Evolutionary conservation across 2,329 filamentous ascomycete species (phyloP).

Genomic region (Simplicillium sp.): DNA sequence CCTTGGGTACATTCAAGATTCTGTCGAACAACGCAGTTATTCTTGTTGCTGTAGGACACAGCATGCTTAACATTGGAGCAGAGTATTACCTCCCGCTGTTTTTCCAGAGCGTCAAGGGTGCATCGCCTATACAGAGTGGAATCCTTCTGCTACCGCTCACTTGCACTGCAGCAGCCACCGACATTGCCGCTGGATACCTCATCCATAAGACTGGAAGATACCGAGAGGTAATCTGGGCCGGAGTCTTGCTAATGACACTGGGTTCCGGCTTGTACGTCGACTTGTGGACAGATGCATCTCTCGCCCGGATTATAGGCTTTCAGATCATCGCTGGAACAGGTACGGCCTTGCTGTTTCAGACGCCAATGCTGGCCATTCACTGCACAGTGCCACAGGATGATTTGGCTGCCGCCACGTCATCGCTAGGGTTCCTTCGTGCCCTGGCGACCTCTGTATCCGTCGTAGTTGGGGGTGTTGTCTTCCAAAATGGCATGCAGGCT

Average conservation of each 20-base stretch:
- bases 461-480: conserved; percentile 38
- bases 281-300: conserved; percentile 39
- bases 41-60: conserved; percentile 32
- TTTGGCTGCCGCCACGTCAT: conserved; percentile 53
- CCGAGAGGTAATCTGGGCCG: conserved; percentile 41
- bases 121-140: conserved; percentile 13
- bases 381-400: conserved; percentile 50
- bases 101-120: conserved; percentile 58
- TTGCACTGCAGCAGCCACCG: conserved; percentile 21
- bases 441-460: conserved; percentile 47
- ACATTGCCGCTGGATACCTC: conserved; percentile 18
- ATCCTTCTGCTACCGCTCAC: conserved; percentile 4
- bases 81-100: conserved; percentile 68
- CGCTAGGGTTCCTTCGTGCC: conserved; percentile 51
- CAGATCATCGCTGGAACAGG: conserved; percentile 53
- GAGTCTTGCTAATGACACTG: conserved; percentile 44
- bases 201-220: conserved; percentile 44
- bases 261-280: conserved; percentile 49
- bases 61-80: conserved; percentile 39
- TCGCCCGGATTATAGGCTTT: conserved; percentile 39
- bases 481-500: conserved; percentile 28
- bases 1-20: conserved; percentile 48
- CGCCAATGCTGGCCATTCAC: conserved; percentile 55
- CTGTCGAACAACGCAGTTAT: conserved; percentile 48
- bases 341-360: conserved; percentile 53